phyloP scores from a whole-genome alignment of 2,329 filamentous ascomycete species.

The Tolypocladium guangdongense region DNA sequence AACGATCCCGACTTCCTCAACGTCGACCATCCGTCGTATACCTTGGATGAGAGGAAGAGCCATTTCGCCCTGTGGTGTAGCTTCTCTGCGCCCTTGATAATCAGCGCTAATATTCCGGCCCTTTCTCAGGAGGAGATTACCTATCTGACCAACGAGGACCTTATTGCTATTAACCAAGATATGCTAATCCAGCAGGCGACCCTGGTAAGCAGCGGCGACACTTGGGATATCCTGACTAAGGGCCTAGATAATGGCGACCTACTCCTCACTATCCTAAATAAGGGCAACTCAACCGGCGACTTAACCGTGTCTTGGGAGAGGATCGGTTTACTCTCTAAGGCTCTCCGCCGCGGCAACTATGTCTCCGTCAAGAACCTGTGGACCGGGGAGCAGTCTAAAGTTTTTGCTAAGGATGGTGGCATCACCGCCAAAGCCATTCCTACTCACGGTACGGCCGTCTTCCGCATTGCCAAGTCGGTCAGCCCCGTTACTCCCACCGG shows the following conservation, averaged over 20 bases:
- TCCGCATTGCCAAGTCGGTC: constrained; percentile 24
- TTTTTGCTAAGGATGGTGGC: constrained; percentile 10
- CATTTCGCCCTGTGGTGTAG: constrained; percentile 25
- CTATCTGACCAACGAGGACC: constrained; percentile 27
- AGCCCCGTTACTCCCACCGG: constrained; percentile 28
- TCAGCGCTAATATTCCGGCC: constrained; percentile 15
- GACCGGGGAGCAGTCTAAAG: constrained; percentile 19
- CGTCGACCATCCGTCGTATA: constrained; percentile 21
- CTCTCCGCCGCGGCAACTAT: constrained; percentile 14
- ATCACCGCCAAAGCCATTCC: constrained; percentile 17
- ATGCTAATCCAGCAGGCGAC: constrained; percentile 31
- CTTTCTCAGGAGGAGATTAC: constrained; percentile 14
- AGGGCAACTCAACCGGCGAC: constrained; percentile 17
- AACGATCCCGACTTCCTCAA: constrained; percentile 28
- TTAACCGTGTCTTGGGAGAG: constrained; percentile 21
- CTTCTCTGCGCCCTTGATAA: constrained; percentile 23
- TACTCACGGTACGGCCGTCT: constrained; percentile 29
- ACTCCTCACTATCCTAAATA: constrained; percentile 35
- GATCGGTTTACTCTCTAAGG: constrained; percentile 22
- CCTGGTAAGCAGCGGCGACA: constrained; percentile 30
- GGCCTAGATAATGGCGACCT: constrained; percentile 34
- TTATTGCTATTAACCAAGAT: constrained; percentile 33
- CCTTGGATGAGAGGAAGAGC: constrained; percentile 21
- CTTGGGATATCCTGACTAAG: constrained; percentile 34
- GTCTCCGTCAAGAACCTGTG: constrained; percentile 29